Evolutionary conservation across 2,329 filamentous ascomycete species (phyloP).

Genomic region (Scopulariopsis brevicaulis): DNA sequence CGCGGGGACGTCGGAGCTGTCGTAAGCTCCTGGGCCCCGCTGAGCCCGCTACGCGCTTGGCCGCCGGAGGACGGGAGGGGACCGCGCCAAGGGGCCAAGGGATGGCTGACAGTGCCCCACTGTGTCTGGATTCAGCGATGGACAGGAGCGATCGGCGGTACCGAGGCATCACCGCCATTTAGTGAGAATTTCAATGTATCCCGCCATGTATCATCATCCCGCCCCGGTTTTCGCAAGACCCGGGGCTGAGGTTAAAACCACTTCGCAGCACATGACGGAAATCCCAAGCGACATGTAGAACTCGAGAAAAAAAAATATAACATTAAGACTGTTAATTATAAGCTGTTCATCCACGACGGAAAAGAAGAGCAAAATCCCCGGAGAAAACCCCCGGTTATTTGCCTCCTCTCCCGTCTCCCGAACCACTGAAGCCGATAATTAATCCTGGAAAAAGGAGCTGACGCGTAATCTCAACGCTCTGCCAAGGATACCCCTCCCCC

Average conservation of each 20-base stretch:
- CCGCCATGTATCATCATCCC: too few species aligned
- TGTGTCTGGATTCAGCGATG: not conserved
- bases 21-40: not conserved
- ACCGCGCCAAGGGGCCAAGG: not conserved
- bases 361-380: too few species aligned
- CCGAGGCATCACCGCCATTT: not conserved
- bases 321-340: not conserved
- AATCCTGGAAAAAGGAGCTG: not conserved
- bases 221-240: too few species aligned
- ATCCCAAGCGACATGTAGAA: not conserved
- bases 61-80: too few species aligned
- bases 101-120: too few species aligned
- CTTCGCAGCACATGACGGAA: not conserved
- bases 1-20: not conserved
- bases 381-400: not conserved
- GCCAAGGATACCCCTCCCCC: not conserved
- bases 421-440: not conserved
- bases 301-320: not conserved
- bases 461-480: not conserved
- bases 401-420: not conserved
- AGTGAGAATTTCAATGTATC: too few species aligned
- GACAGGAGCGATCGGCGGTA: not conserved
- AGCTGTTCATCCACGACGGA: not conserved
- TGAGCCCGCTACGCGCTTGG: not conserved
- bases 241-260: not conserved